Evolutionary conservation across 1,139 yeast species (phyloP), one percentile per base, ranked within the genome.

Genomic region (Suhomyces bribrorum): DNA sequence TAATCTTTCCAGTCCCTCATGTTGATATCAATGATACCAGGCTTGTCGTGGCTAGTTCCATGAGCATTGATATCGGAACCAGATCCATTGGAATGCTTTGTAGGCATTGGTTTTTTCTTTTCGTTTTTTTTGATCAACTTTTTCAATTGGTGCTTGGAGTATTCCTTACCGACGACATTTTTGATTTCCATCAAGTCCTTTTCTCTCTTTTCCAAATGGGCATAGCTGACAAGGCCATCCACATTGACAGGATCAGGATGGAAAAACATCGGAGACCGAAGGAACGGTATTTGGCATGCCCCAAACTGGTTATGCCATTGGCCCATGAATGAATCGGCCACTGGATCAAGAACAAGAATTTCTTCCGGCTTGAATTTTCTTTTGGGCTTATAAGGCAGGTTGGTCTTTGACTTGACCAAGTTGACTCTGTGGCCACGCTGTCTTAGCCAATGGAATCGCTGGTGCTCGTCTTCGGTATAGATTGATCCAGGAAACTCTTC

Each of bases 261-360:
- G 50, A 73, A 73, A 42, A 73, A 72, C 77, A 73, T 73, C 3
- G 79, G 78, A 1, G 75, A 69, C 17, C 78, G 47, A n/a, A 73
- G 56, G 42, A 52, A 60, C 3, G 76, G 77, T 26, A 73, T 73
- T 38, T 63, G 64, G 46, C 76, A 71, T 4, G 67, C 53, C 2
- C 53, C 61, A 48, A 73, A 72, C 44, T 72, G 77, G 26, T 57
- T 59, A 39, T 70, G 63, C 78, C 77, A 73, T 45, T 69, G 75
- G 2, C 69, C 68, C 57, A 72, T 45, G 37, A 65, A 67, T 9
- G 38, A 37, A 35, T 62, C 62, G 8, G 61, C 44, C 3, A 53
- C 55, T 7, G 54, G 58, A 43, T 67, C 73, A 17, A 68, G 51
- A 2, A 66, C 72, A 31, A 66, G 46, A 2, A 68, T 53, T 8